phyloP scores from a whole-genome alignment of 1,284 basidiomycete species.

The Acaromyces ingoldii region DNA sequence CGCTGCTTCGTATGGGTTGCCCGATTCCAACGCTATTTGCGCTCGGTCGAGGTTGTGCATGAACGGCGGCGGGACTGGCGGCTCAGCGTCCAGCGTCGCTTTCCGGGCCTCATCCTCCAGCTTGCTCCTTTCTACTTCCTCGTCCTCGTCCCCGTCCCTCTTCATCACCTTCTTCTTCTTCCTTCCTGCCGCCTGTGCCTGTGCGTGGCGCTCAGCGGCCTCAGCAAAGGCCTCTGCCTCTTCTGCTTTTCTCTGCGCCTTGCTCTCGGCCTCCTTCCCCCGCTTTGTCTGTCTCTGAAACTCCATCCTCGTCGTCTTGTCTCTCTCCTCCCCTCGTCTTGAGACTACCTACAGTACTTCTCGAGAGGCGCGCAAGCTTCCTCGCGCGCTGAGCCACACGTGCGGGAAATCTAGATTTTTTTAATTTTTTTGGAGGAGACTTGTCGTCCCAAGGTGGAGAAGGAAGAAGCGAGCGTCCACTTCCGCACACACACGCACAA shows the following conservation, averaged over 20 bases:
- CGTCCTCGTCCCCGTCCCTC: no score
- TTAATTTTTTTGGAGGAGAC: no score
- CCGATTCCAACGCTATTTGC: background rate
- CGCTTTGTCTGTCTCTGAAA: constrained; percentile 3
- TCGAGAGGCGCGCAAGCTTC: no score
- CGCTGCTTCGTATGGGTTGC: background rate
- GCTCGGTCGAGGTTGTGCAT: background rate
- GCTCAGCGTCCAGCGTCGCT: background rate
- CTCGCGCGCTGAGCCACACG: no score
- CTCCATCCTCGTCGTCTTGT: no score
- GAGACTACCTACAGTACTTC: no score
- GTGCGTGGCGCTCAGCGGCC: background rate
- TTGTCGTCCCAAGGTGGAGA: background rate
- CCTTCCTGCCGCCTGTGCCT: background rate
- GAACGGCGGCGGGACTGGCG: no score
- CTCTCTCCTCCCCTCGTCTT: no score
- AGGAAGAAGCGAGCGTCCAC: background rate
- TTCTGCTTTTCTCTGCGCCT: background rate
- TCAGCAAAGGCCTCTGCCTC: background rate
- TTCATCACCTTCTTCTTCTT: background rate
- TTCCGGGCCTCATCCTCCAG: background rate
- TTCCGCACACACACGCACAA: background rate
- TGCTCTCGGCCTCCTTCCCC: background rate
- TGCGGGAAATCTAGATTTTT: no score
- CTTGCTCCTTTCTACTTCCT: no score